A percentile compares a stretch with the other conserved stretches of the same genome.
Evolutionary conservation across 805 yeast species (phyloP).

Genomic region (Wickerhamomyces xylosicus): DNA sequence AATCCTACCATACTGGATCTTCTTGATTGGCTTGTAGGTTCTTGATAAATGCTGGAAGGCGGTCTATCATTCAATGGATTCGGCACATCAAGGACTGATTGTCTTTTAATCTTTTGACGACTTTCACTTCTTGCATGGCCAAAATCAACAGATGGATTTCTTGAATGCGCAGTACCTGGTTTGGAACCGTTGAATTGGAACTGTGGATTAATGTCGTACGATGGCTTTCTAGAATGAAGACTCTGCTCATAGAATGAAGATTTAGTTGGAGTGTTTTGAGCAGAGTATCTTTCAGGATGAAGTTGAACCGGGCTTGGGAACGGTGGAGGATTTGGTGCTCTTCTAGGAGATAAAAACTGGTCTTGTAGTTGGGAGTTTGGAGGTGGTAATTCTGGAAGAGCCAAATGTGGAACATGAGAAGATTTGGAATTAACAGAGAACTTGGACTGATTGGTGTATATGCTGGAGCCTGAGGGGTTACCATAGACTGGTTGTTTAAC

Average conservation of each 20-base stretch:
- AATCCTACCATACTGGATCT: not conserved
- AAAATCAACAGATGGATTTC: conserved; percentile 18
- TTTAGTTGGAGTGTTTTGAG: conserved; percentile 14
- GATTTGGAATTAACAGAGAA: conserved; percentile 9
- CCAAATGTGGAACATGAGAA: not conserved
- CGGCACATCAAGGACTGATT: conserved; percentile 24
- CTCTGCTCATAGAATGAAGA: conserved; percentile 18
- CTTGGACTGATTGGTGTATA: conserved; percentile 6
- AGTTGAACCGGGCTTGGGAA: conserved; percentile 31
- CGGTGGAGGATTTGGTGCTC: conserved; percentile 61
- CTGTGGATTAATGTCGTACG: conserved; percentile 16
- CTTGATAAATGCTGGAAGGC: conserved; percentile 42
- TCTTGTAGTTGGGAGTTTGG: conserved; percentile 10
- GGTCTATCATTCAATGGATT: conserved; percentile 26
- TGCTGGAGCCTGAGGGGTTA: conserved; percentile 1
- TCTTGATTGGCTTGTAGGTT: conserved; percentile 6
- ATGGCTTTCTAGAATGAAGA: conserved; percentile 22
- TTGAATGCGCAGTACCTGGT: conserved; percentile 11
- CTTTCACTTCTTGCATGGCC: conserved; percentile 12
- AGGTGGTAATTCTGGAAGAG: conserved; percentile 11
- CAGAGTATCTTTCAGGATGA: conserved; percentile 5
- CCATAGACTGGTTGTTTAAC: conserved; percentile 2
- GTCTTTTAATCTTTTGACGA: conserved; percentile 10
- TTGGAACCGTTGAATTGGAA: conserved; percentile 1
- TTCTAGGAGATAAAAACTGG: conserved; percentile 56